Base-by-base conservation (phyloP, 1,139 yeast genomes). In the Geotrichum klebahnii region DNA sequence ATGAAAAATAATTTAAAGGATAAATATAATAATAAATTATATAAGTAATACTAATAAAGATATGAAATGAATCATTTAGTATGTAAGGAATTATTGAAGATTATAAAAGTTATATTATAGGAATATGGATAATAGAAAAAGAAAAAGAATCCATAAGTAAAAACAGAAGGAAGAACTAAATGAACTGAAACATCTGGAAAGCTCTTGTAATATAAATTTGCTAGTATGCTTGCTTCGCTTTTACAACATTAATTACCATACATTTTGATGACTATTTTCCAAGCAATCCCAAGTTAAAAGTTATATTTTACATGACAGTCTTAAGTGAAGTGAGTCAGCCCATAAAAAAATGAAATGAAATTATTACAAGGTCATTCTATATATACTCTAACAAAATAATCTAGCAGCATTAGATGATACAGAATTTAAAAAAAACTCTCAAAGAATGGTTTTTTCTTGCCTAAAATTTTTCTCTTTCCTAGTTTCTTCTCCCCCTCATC, bases 101-200 rank as follows among this genome's bases (percentile, higher is more conserved):
- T 50, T 50, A 44, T 43, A 44, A 47, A 46, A 53, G 40, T 45
- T 46, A 53, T 37, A 53, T 37, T 43, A 46, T 46, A 53, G 50
- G 40, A 50, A 45, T 41, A 35, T 50, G 29, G 43, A 42, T 53
- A 46, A 46, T 43, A 55, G 46, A 54, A 54, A 53, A 54, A 39
- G 38, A 31, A 45, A 32, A 48, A 45, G 41, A 49, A 45, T 45
- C 49, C 50, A 38, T 42, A 51, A 53, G 57, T 57, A 51, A 55
- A 55, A 52, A 53, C 51, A 45, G 35, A 42, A 44, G 44, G 46
- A 38, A 39, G 29, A 54, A 58, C 60, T 55, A 52, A 58, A 57
- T 56, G 61, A 58, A 58, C 56, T 57, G 60, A 58, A 57, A 56
- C 60, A 58, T 58, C 60, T 57, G n/a, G n/a, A n/a, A n/a, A n/a